phyloP scores from a whole-genome alignment of 2,329 filamentous ascomycete species.

The Cordyceps tenuipes region DNA sequence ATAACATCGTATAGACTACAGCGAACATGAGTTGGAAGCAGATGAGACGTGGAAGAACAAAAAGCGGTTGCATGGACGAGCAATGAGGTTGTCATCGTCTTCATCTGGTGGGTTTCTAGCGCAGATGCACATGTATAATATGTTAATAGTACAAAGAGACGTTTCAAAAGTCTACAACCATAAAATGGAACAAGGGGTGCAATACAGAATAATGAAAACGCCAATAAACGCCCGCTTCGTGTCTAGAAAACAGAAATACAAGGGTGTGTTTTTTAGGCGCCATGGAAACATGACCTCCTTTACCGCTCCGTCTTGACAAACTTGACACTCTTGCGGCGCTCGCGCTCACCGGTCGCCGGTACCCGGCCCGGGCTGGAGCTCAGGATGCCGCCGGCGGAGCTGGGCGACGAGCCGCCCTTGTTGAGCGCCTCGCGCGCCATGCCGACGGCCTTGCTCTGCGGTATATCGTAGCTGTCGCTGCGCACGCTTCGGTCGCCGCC shows the following conservation, averaged over 20 bases:
- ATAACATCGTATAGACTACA: background rate
- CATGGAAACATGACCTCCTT: background rate
- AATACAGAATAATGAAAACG: background rate
- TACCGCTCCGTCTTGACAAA: constrained; percentile 38
- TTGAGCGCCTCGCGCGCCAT: constrained; percentile 47
- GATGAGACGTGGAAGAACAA: background rate
- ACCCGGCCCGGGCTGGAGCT: constrained; percentile 42
- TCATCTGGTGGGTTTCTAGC: background rate
- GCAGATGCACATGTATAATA: background rate
- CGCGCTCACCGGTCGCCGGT: constrained; percentile 33
- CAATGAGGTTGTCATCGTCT: background rate
- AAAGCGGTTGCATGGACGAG: background rate
- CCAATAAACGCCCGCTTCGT: background rate
- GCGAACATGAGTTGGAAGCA: background rate
- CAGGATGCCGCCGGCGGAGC: constrained; percentile 26
- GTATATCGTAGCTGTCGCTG: constrained; percentile 46
- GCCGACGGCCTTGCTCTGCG: constrained; percentile 53
- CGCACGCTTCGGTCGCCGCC: constrained; percentile 20
- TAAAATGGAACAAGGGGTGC: background rate
- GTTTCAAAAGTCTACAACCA: background rate
- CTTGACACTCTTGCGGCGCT: constrained; percentile 57
- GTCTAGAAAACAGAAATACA: background rate
- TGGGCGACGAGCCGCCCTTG: constrained; percentile 17
- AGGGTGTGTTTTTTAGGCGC: no score
- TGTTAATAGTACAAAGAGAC: constrained; percentile 6